These are phyloP conservation scores for Dactylonectria macrodidyma DNA, from an alignment of 2,329 filamentous ascomycete genomes.

Conservation along the genomic window DNA sequence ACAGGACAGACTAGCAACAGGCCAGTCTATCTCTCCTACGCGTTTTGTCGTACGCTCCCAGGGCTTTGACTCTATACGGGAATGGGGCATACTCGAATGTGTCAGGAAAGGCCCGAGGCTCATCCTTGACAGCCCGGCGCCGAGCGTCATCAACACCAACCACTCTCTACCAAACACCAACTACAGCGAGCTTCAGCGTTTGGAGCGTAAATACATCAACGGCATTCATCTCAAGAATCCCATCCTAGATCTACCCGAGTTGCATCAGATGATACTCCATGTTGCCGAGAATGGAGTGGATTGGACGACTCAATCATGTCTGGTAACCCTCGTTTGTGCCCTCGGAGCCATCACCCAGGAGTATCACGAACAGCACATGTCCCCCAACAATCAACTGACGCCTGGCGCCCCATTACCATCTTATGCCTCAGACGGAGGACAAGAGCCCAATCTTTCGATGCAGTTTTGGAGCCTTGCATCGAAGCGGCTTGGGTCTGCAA, in stretches of 20 bases:
- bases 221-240: constrained; percentile 22
- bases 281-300: constrained; percentile 18
- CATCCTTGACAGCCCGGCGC: neutral
- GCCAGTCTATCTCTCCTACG: too few relatives aligned
- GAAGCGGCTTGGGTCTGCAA: constrained; percentile 14
- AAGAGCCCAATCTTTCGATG: neutral
- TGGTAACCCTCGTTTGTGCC: constrained; percentile 19
- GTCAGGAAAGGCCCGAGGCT: too few relatives aligned
- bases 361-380: too few relatives aligned
- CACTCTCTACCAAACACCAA: neutral
- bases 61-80: too few relatives aligned
- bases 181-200: neutral
- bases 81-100: too few relatives aligned
- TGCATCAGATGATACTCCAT: constrained; percentile 13
- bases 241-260: constrained; percentile 10
- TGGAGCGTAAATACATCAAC: constrained; percentile 17
- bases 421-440: neutral
- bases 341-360: constrained; percentile 7
- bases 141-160: too few relatives aligned
- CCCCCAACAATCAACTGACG: too few relatives aligned
- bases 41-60: too few relatives aligned
- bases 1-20: too few relatives aligned
- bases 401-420: too few relatives aligned
- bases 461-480: constrained; percentile 17
- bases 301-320: constrained; percentile 16